phyloP scores from a whole-genome alignment of 179 eudicot species.

The Gypsophila paniculata region DNA sequence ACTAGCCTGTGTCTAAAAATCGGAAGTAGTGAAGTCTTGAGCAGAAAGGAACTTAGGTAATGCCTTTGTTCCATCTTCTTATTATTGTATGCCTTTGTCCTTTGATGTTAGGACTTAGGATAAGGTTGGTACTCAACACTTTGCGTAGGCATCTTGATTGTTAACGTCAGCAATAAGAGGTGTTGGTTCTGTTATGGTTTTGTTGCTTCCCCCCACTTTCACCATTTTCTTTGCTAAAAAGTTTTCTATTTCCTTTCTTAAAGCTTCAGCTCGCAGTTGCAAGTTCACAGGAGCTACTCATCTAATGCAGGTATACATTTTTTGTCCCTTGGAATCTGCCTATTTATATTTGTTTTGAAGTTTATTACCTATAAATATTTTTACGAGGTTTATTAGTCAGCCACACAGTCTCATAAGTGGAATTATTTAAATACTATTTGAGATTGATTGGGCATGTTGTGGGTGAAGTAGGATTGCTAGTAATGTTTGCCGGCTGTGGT shows the following conservation, averaged over 20 bases:
- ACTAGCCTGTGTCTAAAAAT: slow-evolving; percentile 29
- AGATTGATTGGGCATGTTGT: background rate
- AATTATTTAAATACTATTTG: background rate
- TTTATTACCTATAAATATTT: background rate
- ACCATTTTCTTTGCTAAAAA: slow-evolving; percentile 12
- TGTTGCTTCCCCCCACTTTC: background rate
- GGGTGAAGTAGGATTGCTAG: background rate
- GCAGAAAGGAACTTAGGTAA: slow-evolving; percentile 31
- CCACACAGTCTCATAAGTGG: background rate
- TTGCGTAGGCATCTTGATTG: background rate
- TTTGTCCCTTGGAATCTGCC: background rate
- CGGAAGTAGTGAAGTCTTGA: slow-evolving; percentile 31
- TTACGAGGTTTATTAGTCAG: background rate
- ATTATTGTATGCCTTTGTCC: background rate
- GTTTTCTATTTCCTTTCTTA: background rate
- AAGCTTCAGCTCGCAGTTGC: slow-evolving; percentile 44
- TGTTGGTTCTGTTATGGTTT: background rate
- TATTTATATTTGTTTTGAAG: background rate
- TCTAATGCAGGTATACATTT: slow-evolving; percentile 57
- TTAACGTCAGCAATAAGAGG: slow-evolving; percentile 8
- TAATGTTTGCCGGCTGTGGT: background rate
- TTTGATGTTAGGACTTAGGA: background rate
- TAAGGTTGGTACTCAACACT: background rate
- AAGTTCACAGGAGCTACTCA: slow-evolving; percentile 50
- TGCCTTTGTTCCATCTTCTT: slow-evolving; percentile 9